phyloP scores from a whole-genome alignment of 345 rosid species.

The Eucalyptus pauciflora region DNA sequence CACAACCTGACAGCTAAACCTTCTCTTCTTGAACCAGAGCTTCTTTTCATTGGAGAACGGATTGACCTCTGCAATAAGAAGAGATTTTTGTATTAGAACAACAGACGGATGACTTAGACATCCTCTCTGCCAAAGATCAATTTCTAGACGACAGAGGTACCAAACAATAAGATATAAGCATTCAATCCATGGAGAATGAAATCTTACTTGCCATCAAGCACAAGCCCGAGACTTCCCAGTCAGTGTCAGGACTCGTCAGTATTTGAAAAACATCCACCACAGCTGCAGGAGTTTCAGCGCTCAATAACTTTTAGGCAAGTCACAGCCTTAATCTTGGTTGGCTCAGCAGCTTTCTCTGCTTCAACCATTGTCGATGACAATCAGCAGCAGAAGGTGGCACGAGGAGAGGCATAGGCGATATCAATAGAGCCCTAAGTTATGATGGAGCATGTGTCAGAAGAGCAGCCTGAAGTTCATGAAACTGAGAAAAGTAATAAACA shows the following conservation, averaged over 20 bases:
- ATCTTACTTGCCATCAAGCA: neutral
- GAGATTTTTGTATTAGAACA: neutral
- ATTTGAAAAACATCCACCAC: neutral
- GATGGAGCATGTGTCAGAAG: neutral
- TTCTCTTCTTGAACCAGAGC: too few species aligned
- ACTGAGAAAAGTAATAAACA: neutral
- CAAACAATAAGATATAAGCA: neutral
- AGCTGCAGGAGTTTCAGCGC: neutral
- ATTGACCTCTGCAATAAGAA: neutral
- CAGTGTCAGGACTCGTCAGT: neutral
- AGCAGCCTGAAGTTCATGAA: neutral
- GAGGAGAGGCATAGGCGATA: neutral
- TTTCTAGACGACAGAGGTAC: neutral
- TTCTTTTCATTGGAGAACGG: too few species aligned
- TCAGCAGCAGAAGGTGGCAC: neutral
- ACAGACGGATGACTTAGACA: neutral
- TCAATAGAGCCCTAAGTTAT: neutral
- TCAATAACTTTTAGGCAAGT: too few species aligned
- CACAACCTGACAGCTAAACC: too few species aligned
- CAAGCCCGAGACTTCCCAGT: neutral
- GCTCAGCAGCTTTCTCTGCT: neutral
- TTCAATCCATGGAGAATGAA: neutral
- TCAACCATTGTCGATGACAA: neutral
- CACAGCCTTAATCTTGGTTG: too few species aligned
- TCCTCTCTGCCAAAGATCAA: neutral